Evolutionary conservation across 768 basidiomycete genomes (phyloP).

Genomic region (Chlorophyllum brunneum): DNA sequence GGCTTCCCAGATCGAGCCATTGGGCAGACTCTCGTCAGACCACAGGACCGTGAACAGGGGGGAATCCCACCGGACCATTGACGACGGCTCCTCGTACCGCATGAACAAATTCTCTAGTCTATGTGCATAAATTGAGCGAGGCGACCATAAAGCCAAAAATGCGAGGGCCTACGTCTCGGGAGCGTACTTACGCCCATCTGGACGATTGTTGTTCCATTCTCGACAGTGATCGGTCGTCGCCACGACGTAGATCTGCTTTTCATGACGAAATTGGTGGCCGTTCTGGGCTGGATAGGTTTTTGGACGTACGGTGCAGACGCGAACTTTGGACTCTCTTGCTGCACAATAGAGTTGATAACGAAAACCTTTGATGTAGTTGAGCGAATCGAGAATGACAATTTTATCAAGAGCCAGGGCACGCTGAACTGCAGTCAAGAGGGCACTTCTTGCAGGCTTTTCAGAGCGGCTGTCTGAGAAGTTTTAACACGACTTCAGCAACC

Average conservation of each 20-base stretch:
- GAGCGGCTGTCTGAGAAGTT: constrained; percentile 54
- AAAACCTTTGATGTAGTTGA: constrained; percentile 98
- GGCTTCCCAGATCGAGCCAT: constrained; percentile 74
- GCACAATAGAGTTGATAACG: constrained; percentile 98
- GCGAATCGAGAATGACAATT: constrained; percentile 84
- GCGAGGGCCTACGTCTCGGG: constrained; percentile 63
- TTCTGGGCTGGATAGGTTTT: not conserved
- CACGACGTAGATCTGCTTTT: constrained; percentile 65
- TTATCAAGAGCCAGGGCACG: constrained; percentile 67
- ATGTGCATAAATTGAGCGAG: constrained; percentile 1
- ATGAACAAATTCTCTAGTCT: constrained; percentile 85
- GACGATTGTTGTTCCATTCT: constrained; percentile 64
- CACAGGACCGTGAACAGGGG: constrained; percentile 85
- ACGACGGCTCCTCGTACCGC: constrained; percentile 94
- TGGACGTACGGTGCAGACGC: constrained; percentile 78
- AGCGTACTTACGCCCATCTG: constrained; percentile 49
- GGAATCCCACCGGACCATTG: constrained; percentile 99
- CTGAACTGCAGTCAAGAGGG: constrained; percentile 80
- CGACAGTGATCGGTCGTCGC: constrained; percentile 72
- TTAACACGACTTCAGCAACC: constrained; percentile 5
- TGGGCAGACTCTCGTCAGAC: constrained; percentile 64
- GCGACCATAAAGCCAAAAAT: constrained; percentile 9
- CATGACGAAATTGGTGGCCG: constrained; percentile 8
- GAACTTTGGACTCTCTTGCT: constrained; percentile 79
- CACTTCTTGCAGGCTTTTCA: constrained; percentile 86